Conservation (phyloP, 2,329 filamentous ascomycete species). For the Cordyceps cateniannulata region DNA sequence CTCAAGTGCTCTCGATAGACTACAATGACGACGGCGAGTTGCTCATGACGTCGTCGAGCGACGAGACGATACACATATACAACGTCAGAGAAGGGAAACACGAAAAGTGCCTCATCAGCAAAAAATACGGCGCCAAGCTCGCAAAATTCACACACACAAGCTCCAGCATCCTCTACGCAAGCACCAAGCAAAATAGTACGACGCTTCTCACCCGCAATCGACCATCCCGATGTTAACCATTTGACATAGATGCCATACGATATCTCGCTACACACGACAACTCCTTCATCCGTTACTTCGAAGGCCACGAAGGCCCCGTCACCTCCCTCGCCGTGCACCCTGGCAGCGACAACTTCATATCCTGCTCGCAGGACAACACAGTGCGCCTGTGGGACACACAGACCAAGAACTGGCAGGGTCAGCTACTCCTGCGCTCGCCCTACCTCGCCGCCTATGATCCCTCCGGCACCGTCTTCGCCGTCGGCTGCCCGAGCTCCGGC, state of each 20-base stretch:
- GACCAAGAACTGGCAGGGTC: slow-evolving; percentile 72
- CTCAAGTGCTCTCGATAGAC: slow-evolving; percentile 80
- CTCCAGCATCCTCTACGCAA: slow-evolving; percentile 89
- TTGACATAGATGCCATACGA: slow-evolving; percentile 61
- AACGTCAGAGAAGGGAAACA: slow-evolving; percentile 86
- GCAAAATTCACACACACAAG: slow-evolving; percentile 91
- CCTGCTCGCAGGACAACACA: slow-evolving; percentile 84
- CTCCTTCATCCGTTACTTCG: slow-evolving; percentile 92
- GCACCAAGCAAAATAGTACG: slow-evolving; percentile 84
- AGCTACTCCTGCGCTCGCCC: slow-evolving; percentile 72
- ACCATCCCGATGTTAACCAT: neutral
- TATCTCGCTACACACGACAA: slow-evolving; percentile 93
- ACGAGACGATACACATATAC: slow-evolving; percentile 94
- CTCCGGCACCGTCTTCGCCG: slow-evolving; percentile 83
- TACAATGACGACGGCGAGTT: slow-evolving; percentile 95
- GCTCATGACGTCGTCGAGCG: slow-evolving; percentile 82
- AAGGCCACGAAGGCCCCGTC: slow-evolving; percentile 78
- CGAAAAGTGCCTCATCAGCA: slow-evolving; percentile 83
- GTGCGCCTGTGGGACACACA: slow-evolving; percentile 85
- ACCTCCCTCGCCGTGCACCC: slow-evolving; percentile 81
- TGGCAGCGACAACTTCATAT: slow-evolving; percentile 84
- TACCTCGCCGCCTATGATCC: slow-evolving; percentile 88
- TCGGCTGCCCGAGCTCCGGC: slow-evolving; percentile 75
- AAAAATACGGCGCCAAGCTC: slow-evolving; percentile 94
- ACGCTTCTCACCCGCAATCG: neutral